phyloP scores from a whole-genome alignment of 129 eudicot species.

The Lonicera japonica region DNA sequence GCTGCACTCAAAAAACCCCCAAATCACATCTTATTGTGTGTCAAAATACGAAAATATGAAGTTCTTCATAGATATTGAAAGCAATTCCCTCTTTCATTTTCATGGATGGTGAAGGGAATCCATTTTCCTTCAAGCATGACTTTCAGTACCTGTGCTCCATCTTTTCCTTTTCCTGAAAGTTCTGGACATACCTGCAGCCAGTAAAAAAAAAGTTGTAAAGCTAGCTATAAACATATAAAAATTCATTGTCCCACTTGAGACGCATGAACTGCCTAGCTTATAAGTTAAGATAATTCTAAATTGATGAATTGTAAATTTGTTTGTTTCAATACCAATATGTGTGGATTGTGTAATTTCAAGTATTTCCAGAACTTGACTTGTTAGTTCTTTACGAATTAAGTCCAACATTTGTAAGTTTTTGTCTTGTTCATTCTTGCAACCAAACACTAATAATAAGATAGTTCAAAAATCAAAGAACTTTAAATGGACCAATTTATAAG shows the following conservation, averaged over 20 bases:
- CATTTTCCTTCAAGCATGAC: neutral
- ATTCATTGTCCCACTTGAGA: neutral
- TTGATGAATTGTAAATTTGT: no score
- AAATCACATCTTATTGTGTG: slow-evolving; percentile 3
- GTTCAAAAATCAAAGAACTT: no score
- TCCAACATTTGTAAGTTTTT: no score
- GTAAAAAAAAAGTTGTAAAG: neutral
- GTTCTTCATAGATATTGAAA: neutral
- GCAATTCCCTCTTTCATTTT: neutral
- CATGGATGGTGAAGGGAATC: neutral
- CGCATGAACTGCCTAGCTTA: neutral
- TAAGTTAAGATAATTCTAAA: no score
- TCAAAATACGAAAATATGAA: slow-evolving; percentile 1
- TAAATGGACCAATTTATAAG: no score
- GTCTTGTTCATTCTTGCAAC: no score
- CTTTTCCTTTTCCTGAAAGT: slow-evolving; percentile 68
- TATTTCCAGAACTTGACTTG: no score
- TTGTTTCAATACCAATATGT: neutral
- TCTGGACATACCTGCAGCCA: slow-evolving; percentile 40
- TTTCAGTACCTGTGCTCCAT: slow-evolving; percentile 56
- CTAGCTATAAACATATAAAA: neutral
- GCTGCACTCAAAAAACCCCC: neutral
- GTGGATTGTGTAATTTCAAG: neutral
- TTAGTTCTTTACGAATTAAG: no score
- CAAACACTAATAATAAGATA: no score